Percentiles rank a stretch among this genome's conserved stretches.
These are phyloP conservation scores for Penicillium maclennaniae DNA, from an alignment of 495 filamentous ascomycete genomes.

Conservation along the genomic window DNA sequence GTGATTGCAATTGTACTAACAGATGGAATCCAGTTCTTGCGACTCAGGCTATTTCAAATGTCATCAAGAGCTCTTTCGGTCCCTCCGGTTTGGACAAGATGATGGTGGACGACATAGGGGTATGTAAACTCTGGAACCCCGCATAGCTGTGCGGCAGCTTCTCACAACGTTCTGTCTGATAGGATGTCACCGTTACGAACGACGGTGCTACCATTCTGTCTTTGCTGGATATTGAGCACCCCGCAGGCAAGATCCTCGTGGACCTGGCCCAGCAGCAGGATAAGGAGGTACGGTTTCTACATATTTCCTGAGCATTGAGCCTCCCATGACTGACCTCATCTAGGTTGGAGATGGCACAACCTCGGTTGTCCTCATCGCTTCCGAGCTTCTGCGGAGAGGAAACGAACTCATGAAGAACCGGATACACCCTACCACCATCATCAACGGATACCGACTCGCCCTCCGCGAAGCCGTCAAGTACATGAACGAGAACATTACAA, in stretches of 20 bases:
- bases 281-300: slow-evolving; percentile 63
- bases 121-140: slow-evolving; percentile 43
- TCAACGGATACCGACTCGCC: slow-evolving; percentile 94
- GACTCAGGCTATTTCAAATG: slow-evolving; percentile 95
- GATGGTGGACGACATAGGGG: slow-evolving; percentile 99
- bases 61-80: slow-evolving; percentile 97
- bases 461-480: slow-evolving; percentile 96
- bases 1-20: slow-evolving; percentile 7
- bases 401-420: slow-evolving; percentile 99
- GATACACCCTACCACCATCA: slow-evolving; percentile 99
- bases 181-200: slow-evolving; percentile 99
- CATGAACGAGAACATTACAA: slow-evolving; percentile 96
- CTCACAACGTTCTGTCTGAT: slow-evolving; percentile 20
- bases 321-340: slow-evolving; percentile 14
- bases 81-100: slow-evolving; percentile 98
- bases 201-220: slow-evolving; percentile 96
- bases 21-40: slow-evolving; percentile 64
- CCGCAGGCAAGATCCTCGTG: slow-evolving; percentile 96
- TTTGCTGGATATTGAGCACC: slow-evolving; percentile 94
- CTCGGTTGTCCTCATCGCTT: slow-evolving; percentile 93
- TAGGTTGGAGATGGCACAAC: slow-evolving; percentile 95
- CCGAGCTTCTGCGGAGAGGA: slow-evolving; percentile 87
- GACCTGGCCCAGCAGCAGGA: slow-evolving; percentile 98
- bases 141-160: slow-evolving; percentile 21
- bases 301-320: neutral